phyloP scores from a whole-genome alignment of 1,139 yeast species.

The Hyphopichia wangnamkhiaoensis region DNA sequence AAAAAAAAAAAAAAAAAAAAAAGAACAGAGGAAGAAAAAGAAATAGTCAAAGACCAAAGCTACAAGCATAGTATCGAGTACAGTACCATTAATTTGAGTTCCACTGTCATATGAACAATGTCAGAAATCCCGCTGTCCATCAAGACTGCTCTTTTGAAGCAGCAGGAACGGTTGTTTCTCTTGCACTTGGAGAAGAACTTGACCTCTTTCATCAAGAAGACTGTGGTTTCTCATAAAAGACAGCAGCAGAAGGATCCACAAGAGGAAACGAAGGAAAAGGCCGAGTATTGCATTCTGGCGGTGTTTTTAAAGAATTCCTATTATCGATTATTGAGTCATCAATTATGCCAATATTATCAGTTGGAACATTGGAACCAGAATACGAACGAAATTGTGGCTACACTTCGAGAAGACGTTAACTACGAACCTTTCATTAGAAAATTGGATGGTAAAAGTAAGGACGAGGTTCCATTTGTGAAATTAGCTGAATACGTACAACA shows the following conservation, averaged over 20 bases:
- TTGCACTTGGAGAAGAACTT: constrained; percentile 53
- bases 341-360: constrained; percentile 65
- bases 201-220: constrained; percentile 33
- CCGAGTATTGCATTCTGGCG: constrained; percentile 18
- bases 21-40: neutral
- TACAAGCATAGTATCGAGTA: too few species aligned
- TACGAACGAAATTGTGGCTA: constrained; percentile 29
- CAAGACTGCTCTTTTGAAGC: constrained; percentile 42
- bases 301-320: constrained; percentile 61
- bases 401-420: constrained; percentile 18
- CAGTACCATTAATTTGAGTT: neutral
- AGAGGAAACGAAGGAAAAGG: neutral
- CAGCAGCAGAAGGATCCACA: neutral
- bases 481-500: constrained; percentile 8
- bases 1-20: too few species aligned
- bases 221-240: neutral
- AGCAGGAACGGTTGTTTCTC: constrained; percentile 53
- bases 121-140: constrained; percentile 16
- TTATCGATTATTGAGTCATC: constrained; percentile 65
- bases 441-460: neutral
- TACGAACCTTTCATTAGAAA: constrained; percentile 14
- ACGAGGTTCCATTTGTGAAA: constrained; percentile 8
- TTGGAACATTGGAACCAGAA: constrained; percentile 35
- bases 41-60: too few species aligned
- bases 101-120: too few species aligned